Base-by-base conservation (phyloP, 2,329 filamentous ascomycete species). In the Sporothrix luriei region DNA sequence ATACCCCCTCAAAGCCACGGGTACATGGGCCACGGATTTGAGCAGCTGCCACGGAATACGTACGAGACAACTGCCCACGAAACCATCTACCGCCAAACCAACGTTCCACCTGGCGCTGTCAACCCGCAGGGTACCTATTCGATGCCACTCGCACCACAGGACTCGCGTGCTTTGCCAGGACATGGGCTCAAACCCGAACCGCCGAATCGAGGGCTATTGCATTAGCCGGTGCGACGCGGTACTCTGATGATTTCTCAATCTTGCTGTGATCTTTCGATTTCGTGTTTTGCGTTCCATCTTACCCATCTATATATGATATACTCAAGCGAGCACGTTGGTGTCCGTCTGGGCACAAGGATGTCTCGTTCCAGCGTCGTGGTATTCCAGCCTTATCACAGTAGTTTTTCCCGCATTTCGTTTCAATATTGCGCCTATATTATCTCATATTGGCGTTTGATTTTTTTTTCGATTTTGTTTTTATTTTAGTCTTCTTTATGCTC, bases 21-120 rank as follows among this genome's bases (percentile, higher is more conserved):
- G 19, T 78, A 77, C 61, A 68, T 78, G 48, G 71, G 74, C 1
- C 64, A 73, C 7, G 49, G 75, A 0, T 77, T 77, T 68, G 78
- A 80, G 29, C 71, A 75, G 1, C 66, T 79, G 68, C 62, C 76
- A 51, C 76, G 76, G 65, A 71, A 54, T 24, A n/a, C 72, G 24
- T 73, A 76, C 40, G 76, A 78, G 19, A 43, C 75, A 11, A 71
- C 74, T 21, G 6, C 62, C 4, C 75, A 77, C 14, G 69, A 74
- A 5, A 71, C 70, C 52, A 69, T 79, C 14, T 78, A 75, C 52
- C 75, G 77, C 2, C 69, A 74, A 7, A 70, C 73, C 4, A 71
- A 68, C 24, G 72, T 78, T 19, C 59, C 72, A 21, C 70, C 73
- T 14, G 71, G 71, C 0, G 26, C 71, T 1, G 73, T 75, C 13